Percentiles rank a stretch among this genome's conserved stretches.
These are phyloP conservation scores for Spathaspora boniae DNA, from an alignment of 805 yeast genomes.

Conservation along the genomic window DNA sequence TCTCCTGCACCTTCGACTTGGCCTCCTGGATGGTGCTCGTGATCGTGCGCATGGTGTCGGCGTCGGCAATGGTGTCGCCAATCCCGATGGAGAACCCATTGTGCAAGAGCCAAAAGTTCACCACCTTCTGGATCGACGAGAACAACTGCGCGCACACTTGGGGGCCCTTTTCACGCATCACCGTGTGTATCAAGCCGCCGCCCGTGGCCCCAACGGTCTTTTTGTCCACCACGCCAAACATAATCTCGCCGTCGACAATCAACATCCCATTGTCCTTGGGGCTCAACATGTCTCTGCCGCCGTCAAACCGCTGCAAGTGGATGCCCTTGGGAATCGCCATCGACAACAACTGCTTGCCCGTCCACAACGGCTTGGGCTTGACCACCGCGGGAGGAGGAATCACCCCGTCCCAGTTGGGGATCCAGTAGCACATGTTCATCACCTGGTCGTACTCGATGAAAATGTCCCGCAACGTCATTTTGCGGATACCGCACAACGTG, in stretches of 20 bases:
- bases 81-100: slow-evolving; percentile 98
- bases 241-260: slow-evolving; percentile 90
- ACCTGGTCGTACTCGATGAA: slow-evolving; percentile 91
- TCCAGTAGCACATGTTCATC: slow-evolving; percentile 96
- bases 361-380: slow-evolving; percentile 95
- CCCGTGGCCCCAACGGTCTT: slow-evolving; percentile 98
- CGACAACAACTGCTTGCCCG: slow-evolving; percentile 92
- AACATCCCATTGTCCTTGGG: slow-evolving; percentile 96
- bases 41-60: slow-evolving; percentile 90
- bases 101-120: slow-evolving; percentile 93
- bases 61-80: slow-evolving; percentile 99
- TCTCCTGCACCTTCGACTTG: slow-evolving; percentile 89
- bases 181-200: slow-evolving; percentile 96
- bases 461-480: slow-evolving; percentile 86
- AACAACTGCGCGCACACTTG: slow-evolving; percentile 83
- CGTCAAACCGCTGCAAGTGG: slow-evolving; percentile 91
- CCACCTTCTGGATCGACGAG: slow-evolving; percentile 91
- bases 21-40: slow-evolving; percentile 93
- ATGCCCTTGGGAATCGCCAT: slow-evolving; percentile 95
- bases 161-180: slow-evolving; percentile 97
- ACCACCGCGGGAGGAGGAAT: slow-evolving; percentile 93
- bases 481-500: slow-evolving; percentile 94
- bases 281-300: slow-evolving; percentile 73
- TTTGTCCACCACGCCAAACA: slow-evolving; percentile 97
- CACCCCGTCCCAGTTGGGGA: slow-evolving; percentile 98